Evolutionary conservation across 2,329 filamentous ascomycete genomes (phyloP), one percentile per base, ranked within the genome.

Genomic region (Fusarium cyanostomum): DNA sequence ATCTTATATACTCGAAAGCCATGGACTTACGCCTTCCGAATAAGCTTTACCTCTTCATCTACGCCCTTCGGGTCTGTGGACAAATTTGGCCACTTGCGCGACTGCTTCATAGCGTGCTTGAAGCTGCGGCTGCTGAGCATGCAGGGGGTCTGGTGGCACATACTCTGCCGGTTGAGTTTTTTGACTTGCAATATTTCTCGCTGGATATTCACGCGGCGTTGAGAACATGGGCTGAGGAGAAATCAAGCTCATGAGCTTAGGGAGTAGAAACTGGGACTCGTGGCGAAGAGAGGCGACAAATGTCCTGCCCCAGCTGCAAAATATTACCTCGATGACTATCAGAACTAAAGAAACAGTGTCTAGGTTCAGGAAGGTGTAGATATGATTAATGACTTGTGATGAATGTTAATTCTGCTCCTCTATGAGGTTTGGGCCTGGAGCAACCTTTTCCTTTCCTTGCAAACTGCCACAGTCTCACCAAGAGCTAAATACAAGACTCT

Each of bases 41-140:
- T n/a, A 58, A 49, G 7, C 55, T 58, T 0, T 58, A 48, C 18
- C 42, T 58, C 13, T 52, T 58, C n/a, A 52, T 54, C 16, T 58
- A 58, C n/a, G 55, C 50, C 1, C 43, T 58, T 8, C 28, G 50
- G 7, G 49, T 58, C 3, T 58, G 49, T 8, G 55, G 50, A 1
- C 49, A 54, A 24, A 41, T 37, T 7, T 58, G 55, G 55, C 50
- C 43, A 3, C 24, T 58, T 2, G 55, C 55, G 9, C 24, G 31
- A 9, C 30, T 48, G 8, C 43, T 58, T 8, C 55, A 58, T 42
- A 49, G 24, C 4, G 55, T 58, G 8, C 42, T 58, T 2, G 50
- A 54, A 7, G 43, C 38, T 10, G 55, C 55, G 5, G 31, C 51
- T 2, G 35, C 42, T 9, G 55, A 58, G 24, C 30, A 31, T n/a